Evolutionary conservation across 139 green algal genomes (phyloP), one percentile per base, ranked within the genome.

Genomic region (Nannochloris sp.): DNA sequence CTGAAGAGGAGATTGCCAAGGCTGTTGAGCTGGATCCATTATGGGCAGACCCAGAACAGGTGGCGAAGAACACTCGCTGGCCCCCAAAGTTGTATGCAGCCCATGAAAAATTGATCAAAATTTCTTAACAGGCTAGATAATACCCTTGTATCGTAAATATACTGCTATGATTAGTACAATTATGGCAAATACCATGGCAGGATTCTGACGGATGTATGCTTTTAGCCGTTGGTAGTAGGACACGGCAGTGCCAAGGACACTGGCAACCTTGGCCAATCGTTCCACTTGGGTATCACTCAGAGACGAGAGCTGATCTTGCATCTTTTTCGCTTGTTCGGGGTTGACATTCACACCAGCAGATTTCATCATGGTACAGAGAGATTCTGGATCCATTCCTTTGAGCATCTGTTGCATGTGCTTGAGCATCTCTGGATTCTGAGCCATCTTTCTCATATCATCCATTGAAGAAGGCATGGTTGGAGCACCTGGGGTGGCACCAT

Each of bases 341-440:
- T 40, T 67, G 13, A 78, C 36, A 40, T 67, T 70, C 2, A 73
- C 17, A 9, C 71, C 71, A 44, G 28, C 50, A 13, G 45, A 23
- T 30, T 49, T 33, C 49, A 72, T 63, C 60, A 73, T 66, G 9
- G 20, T 28, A 1, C 59, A 37, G 46, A 78, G 43, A 48, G 29
- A 20, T 29, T 70, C 59, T 20, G 65, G 51, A 43, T 77, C 71
- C 56, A 77, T 75, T 29, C 61, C 58, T 55, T 69, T 60, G 36
- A 78, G 30, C 71, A 73, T 78, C 45, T 37, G 43, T 56, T 78
- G 65, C 64, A 72, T 72, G 46, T 40, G 65, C 4, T 61, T 60
- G 14, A 78, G 49, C 71, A 70, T 78, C 6, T 49, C 61, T 3
- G 71, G 71, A 43, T 73, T 66, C 25, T 68, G 16, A 61, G 73